Evolutionary conservation across 1,139 yeast species (phyloP), one percentile per base, ranked within the genome.

Genomic region (Geotrichum phurueaensis): DNA sequence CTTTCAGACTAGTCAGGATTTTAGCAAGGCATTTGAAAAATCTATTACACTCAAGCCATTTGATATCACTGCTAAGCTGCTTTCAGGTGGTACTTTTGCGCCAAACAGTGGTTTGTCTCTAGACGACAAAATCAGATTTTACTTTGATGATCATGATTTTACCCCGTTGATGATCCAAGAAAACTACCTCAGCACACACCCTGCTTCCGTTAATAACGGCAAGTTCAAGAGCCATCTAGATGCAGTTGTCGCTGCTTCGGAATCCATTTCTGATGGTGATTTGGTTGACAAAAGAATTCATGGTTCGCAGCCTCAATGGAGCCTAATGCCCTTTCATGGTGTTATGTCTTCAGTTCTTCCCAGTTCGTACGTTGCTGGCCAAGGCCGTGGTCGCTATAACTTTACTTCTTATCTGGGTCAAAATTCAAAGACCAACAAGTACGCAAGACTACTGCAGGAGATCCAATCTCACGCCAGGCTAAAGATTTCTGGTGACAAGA

Each of bases 101-200:
- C 79, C 82, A 3, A 78, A 79, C 61, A 76, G 84, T 15, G 66
- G 66, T 9, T 81, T 83, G 65, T 78, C 85, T 6, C 74, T 94
- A 65, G 88, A 87, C 72, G 97, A 91, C 66, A 89, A 91, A 71
- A 86, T 94, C 69, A 94, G 88, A 69, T 79, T 90, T 61, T 95
- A 92, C 72, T 95, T 95, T 76, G 92, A 91, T 73, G 99, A 95
- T 73, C 90, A 90, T 73, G 97, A 92, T 71, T 86, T 95, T 71
- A 85, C 96, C 0, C 99, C 99, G 2, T 79, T 94, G 64, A 94
- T 95, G 98, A 82, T 95, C 56, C 98, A 94, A 71, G 99, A 95
- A 72, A 95, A 95, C 74, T 95, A 95, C 71, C 73, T 90, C 57
- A 76, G 76, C 56, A 85, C 96, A 0, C 76, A 76, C 50, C 95